phyloP scores from a whole-genome alignment of 83 land plant genomes.

The Thuja plicata region DNA sequence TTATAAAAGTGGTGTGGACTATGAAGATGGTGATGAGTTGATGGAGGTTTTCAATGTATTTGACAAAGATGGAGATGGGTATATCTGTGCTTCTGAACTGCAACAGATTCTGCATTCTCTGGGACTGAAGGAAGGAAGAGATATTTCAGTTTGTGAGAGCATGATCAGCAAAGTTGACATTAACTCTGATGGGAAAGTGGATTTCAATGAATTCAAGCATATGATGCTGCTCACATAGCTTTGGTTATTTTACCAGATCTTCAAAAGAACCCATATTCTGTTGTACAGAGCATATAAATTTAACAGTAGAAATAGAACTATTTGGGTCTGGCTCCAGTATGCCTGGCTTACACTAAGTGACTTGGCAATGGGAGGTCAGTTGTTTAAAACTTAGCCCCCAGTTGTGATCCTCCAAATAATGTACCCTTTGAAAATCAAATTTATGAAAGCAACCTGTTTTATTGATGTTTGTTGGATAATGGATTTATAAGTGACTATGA shows the following conservation, averaged over 20 bases:
- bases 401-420: no score
- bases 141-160: conserved; percentile 20
- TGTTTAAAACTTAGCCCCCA: no score
- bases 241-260: neutral
- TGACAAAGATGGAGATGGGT: conserved; percentile 35
- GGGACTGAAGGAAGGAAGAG: conserved; percentile 27
- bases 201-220: conserved; percentile 27
- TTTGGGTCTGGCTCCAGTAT: no score
- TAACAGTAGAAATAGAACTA: no score
- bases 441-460: no score
- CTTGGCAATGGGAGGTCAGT: no score
- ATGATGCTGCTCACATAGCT: conserved; percentile 22
- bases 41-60: conserved; percentile 23
- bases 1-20: neutral
- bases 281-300: neutral
- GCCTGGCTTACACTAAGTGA: no score
- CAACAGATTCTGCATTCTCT: conserved; percentile 28
- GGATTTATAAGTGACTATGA: no score
- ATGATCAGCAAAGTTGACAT: conserved; percentile 28
- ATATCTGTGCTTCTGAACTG: conserved; percentile 23
- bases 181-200: conserved; percentile 32
- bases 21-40: conserved; percentile 7
- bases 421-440: no score
- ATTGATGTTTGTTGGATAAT: no score
- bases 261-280: neutral